Evolutionary conservation across 495 filamentous ascomycete species (phyloP).

Genomic region (Penicillium dipodomyicola): DNA sequence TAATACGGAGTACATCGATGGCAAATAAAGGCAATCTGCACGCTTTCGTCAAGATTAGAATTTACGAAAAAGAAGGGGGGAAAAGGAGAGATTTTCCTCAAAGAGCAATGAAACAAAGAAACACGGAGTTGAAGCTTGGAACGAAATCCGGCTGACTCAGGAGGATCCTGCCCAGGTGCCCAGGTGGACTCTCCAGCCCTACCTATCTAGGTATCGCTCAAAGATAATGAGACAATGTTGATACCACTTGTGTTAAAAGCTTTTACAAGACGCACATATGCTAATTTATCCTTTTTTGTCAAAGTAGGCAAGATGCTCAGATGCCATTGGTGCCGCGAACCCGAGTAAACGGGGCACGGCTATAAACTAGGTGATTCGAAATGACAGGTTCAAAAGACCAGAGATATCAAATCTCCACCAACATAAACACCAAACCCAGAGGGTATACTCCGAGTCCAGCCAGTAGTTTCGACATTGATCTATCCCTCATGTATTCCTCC

Average conservation of each 20-base stretch:
- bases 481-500: constrained; percentile 7
- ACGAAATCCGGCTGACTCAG: background rate
- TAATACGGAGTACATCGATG: background rate
- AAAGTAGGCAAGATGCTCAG: constrained; percentile 18
- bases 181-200: background rate
- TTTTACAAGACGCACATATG: background rate
- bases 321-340: constrained; percentile 22
- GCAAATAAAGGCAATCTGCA: background rate
- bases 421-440: background rate
- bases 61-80: background rate
- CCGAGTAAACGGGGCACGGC: constrained; percentile 32
- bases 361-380: constrained; percentile 10
- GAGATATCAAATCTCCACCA: background rate
- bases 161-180: no score
- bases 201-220: background rate
- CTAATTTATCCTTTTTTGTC: constrained; percentile 28
- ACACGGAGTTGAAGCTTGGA: background rate
- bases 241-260: no score
- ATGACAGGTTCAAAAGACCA: constrained; percentile 11
- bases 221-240: no score
- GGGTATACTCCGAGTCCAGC: background rate
- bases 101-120: background rate
- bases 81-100: background rate
- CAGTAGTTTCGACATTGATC: background rate
- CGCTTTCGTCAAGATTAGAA: background rate